A percentile compares a stretch with the other conserved stretches of the same genome.
Conservation (phyloP, 345 rosid genomes). For the Eucalyptus sideroxylon region DNA sequence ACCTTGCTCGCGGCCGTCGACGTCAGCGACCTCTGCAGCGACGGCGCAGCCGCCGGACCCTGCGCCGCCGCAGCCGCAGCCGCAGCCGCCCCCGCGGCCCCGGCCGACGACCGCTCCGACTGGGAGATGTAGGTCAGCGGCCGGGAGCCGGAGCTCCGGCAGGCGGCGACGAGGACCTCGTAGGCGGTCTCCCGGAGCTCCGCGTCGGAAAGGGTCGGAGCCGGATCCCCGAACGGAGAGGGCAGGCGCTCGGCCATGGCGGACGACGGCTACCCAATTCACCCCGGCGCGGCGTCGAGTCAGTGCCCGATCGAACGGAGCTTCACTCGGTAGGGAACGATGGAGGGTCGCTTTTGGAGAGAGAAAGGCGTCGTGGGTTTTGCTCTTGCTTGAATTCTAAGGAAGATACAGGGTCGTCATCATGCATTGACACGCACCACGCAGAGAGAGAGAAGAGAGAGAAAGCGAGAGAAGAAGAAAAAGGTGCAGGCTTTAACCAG, state of each 20-base stretch:
- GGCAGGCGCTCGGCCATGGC: conserved; percentile 15
- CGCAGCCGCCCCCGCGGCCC: conserved; percentile 1
- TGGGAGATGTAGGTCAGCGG: conserved; percentile 60
- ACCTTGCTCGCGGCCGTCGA: conserved; percentile 83
- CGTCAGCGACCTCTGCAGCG: conserved; percentile 74
- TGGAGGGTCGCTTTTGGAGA: neutral
- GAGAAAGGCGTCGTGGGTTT: neutral
- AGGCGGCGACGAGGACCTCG: conserved; percentile 76
- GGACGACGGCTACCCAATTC: neutral
- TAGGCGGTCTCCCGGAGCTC: conserved; percentile 89
- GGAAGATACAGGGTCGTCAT: neutral
- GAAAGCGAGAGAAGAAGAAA: neutral
- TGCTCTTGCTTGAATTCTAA: conserved; percentile 22
- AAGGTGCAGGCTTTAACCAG: neutral
- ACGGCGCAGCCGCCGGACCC: conserved; percentile 14
- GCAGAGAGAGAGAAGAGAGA: neutral
- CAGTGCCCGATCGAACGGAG: neutral
- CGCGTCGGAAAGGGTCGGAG: conserved; percentile 36
- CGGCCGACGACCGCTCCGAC: conserved; percentile 10
- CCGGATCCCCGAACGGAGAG: conserved; percentile 47
- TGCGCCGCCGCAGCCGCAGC: neutral
- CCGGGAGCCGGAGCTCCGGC: conserved; percentile 61
- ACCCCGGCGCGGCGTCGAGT: neutral
- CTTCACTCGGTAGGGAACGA: neutral
- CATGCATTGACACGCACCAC: neutral